Percentiles rank a stretch among this genome's conserved stretches.
phyloP scores from a whole-genome alignment of 2,329 filamentous ascomycete genomes.

The Colletotrichum simmondsii region DNA sequence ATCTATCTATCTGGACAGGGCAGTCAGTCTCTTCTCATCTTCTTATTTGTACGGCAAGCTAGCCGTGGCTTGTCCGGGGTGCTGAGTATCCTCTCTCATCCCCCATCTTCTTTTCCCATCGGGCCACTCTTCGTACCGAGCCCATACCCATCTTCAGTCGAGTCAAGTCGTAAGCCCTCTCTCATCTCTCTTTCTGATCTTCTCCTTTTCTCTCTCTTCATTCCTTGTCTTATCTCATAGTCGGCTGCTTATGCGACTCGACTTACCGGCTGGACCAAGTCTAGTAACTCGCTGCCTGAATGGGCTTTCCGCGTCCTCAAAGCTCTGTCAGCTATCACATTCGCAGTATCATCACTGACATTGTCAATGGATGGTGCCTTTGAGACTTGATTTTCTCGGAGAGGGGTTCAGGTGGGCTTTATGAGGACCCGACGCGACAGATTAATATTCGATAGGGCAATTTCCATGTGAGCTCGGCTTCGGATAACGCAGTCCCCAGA shows the following conservation, averaged over 20 bases:
- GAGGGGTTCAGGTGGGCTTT: constrained; percentile 13
- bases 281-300: constrained; percentile 5
- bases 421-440: not conserved
- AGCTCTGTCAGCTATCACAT: constrained; percentile 31
- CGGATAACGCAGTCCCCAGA: constrained; percentile 13
- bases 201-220: not conserved
- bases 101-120: constrained; percentile 1
- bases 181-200: not conserved
- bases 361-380: not conserved
- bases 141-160: not conserved
- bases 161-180: not conserved
- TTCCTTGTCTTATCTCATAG: constrained; percentile 24
- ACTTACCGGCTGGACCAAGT: constrained; percentile 20
- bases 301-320: not conserved
- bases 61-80: constrained; percentile 8
- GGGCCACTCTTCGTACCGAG: constrained; percentile 11
- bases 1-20: constrained; percentile 25
- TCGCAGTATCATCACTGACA: not conserved
- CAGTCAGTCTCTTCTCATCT: constrained; percentile 17
- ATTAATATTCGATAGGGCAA: constrained; percentile 19
- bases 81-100: not conserved
- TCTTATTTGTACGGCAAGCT: constrained; percentile 17
- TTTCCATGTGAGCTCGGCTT: constrained; percentile 11
- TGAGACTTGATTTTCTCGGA: not conserved
- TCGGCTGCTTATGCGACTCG: constrained; percentile 11